Evolutionary conservation across 495 filamentous ascomycete species (phyloP), one percentile per base, ranked within the genome.

Genomic region (Talaromyces thailandensis): DNA sequence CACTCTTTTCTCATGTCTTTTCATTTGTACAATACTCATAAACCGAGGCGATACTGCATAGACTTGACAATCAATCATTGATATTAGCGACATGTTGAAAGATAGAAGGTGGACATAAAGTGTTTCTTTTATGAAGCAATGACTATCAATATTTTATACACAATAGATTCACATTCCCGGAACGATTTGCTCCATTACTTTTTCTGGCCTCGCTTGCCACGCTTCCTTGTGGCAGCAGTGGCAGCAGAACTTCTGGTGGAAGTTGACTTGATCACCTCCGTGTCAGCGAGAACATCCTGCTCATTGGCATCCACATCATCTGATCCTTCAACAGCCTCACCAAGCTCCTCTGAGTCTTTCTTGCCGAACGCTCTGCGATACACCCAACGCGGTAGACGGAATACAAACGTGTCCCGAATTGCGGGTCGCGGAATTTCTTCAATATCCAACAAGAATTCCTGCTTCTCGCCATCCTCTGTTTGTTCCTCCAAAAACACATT

Each of bases 401-500:
- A 82, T 31, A 93, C 69, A 56, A 88, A 82, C 0, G 91, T 95
- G 65, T 93, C 84, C 29, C 74, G 79, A 65, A 92, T 65, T 6
- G 83, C 86, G 0, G 91, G 89, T 52, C 76, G 74, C 24, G 81
- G 74, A 40, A 91, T 82, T 63, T 91, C 86, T 60, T 86, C 80
- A 65, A 84, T 77, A 68, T 98, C 93, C 57, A 98, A 84, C 66
- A 96, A 73, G 69, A 85, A 95, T 70, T 98, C 92, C 57, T 87
- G 82, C 12, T 80, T 82, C 26, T 90, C 83, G 37, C 94, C 95
- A 6, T 96, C 89, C 68, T 93, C 92, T 29, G 88, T 88, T 66
- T 89, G 86, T 64, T 96, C 90, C 68, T 97, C 91, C 14, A 98
- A 78, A 73, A 88, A 98, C 25, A 98, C 94, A 69, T 95, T 91